A percentile compares a stretch with the other conserved stretches of the same genome.
Evolutionary conservation across 192 early-diverging fungal species (phyloP).

Genomic region (Pecoramyces ruminantium): DNA sequence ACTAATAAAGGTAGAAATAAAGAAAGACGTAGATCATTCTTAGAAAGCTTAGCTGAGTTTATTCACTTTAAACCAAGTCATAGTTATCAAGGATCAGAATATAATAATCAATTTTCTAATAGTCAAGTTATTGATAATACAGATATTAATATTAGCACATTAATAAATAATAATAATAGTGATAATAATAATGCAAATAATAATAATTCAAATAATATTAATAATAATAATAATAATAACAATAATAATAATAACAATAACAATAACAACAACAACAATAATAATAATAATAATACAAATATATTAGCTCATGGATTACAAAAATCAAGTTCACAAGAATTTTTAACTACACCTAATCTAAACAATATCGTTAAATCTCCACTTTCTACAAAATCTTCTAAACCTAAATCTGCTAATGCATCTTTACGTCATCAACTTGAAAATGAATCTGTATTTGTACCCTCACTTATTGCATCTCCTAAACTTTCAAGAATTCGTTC

Average conservation of each 20-base stretch:
- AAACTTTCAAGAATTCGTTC: conserved; percentile 11
- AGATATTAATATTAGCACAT: not conserved
- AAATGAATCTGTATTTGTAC: conserved; percentile 4
- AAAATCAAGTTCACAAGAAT: not conserved
- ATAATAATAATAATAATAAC: not conserved
- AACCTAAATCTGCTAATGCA: not conserved
- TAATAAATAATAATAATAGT: too few relatives aligned
- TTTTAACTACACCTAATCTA: not conserved
- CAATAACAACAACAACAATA: not conserved
- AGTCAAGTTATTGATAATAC: not conserved
- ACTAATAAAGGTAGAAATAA: not conserved
- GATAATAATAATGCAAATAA: not conserved
- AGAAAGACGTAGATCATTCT: not conserved
- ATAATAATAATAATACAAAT: not conserved
- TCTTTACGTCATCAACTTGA: not conserved
- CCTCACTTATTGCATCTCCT: conserved; percentile 3
- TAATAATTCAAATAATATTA: not conserved
- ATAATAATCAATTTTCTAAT: not conserved
- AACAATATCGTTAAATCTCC: not conserved
- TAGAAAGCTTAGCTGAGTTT: not conserved
- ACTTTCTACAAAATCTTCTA: not conserved
- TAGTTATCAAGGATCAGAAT: too few relatives aligned
- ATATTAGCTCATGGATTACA: not conserved
- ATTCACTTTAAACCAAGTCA: not conserved
- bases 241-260: not conserved